A percentile compares a stretch with the other conserved stretches of the same genome.
These are phyloP conservation scores for Lachnellula arida DNA, from an alignment of 2,329 filamentous ascomycete species.

Conservation along the genomic window DNA sequence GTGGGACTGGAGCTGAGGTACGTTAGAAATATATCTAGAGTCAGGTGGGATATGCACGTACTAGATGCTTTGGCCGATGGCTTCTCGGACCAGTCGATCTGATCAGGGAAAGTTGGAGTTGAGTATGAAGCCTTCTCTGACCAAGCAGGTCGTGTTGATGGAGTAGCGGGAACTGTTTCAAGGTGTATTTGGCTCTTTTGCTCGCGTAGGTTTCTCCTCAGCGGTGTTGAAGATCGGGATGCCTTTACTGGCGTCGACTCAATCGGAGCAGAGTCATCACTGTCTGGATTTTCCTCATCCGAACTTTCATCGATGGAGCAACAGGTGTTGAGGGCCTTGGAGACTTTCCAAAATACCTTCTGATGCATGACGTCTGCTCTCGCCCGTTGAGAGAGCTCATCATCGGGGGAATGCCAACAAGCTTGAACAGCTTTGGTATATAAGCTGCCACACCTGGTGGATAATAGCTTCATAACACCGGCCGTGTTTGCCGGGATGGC, in stretches of 20 bases:
- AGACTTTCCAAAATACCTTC: constrained; percentile 49
- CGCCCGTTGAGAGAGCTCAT: constrained; percentile 45
- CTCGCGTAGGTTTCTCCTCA: constrained; percentile 16
- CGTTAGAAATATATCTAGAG: neutral
- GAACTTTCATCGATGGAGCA: constrained; percentile 56
- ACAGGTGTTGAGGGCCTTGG: constrained; percentile 50
- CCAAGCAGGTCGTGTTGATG: constrained; percentile 15
- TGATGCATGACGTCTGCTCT: constrained; percentile 52
- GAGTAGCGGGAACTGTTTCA: constrained; percentile 4
- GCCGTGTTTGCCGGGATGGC: constrained; percentile 25
- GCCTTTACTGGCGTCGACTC: constrained; percentile 17
- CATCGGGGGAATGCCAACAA: constrained; percentile 67
- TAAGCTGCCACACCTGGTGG: constrained; percentile 60
- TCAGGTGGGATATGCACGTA: constrained; percentile 9
- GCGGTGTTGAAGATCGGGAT: constrained; percentile 19
- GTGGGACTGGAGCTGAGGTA: constrained; percentile 10
- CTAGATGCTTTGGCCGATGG: constrained; percentile 15
- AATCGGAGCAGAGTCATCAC: constrained; percentile 40
- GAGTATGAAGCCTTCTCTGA: constrained; percentile 22
- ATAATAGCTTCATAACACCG: constrained; percentile 26
- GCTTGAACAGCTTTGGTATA: constrained; percentile 72
- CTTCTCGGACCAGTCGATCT: constrained; percentile 23
- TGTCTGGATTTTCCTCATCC: constrained; percentile 47
- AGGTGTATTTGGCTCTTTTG: constrained; percentile 13
- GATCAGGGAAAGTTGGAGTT: constrained; percentile 14